Evolutionary conservation across 2,329 filamentous ascomycete species (phyloP), one percentile per base, ranked within the genome.

Genomic region (Xylaria sp.): DNA sequence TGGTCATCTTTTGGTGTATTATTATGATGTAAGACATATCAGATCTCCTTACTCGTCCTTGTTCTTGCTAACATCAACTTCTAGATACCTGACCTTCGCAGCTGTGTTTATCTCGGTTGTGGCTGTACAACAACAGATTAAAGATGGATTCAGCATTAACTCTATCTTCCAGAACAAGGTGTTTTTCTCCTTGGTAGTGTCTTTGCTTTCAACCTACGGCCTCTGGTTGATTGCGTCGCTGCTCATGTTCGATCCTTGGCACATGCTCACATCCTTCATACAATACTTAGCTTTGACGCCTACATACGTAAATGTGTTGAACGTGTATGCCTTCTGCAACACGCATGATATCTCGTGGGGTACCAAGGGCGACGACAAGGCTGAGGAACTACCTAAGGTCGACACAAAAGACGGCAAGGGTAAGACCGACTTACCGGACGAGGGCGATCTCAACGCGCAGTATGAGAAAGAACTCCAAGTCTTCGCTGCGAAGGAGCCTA

Each of bases 291-390:
- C 98, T 41, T 85, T 99, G 60, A 97, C 93, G 0, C 95, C 95
- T 0, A 97, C 93, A 0, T 99, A 97, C 79, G 96, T 96, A 81
- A 99, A 98, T 78, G 93, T 98, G 61, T 88, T 99, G 71, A 99
- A 98, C 81, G 95, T 99, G 59, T 99, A 98, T 78, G 94, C 94
- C 63, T 99, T 99, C 79, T 98, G 93, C 80, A 97, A 97, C 79
- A 97, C 93, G 25, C 93, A 97, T 83, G 93, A 97, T 73, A 95
- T 97, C 67, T 96, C 93, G 3, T 97, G 93, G 93, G 93, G 93
- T 72, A 99, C 95, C 41, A 99, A 98, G 78, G 95, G 95, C 71
- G 95, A 98, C 75, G 94, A 97, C 79, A 97, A 97, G 77, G 85
- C 94, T 6, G 93, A 96, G 70, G 93, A 94, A 73, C 86, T 97